Evolutionary conservation across 2,329 filamentous ascomycete genomes (phyloP).

Genomic region (Paraphoma sp.): DNA sequence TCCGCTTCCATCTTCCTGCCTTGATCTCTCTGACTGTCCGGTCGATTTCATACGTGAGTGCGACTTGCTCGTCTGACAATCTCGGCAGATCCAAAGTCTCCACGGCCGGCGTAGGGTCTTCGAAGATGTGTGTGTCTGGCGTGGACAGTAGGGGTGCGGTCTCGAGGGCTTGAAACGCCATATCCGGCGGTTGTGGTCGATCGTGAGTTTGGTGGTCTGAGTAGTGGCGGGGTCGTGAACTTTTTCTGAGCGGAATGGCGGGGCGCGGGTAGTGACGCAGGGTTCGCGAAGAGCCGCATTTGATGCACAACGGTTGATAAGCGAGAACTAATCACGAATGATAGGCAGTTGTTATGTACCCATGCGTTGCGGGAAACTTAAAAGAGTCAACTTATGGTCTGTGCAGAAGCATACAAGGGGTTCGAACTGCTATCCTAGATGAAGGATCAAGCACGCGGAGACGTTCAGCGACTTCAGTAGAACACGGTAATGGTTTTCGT

Average conservation of each 20-base stretch:
- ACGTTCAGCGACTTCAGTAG: too few species aligned
- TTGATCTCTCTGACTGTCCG: constrained; percentile 79
- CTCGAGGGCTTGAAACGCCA: constrained; percentile 35
- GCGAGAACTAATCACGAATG: constrained; percentile 2
- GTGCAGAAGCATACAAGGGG: too few species aligned
- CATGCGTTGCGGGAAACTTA: too few species aligned
- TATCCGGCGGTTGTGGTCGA: constrained; percentile 18
- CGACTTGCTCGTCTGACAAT: constrained; percentile 72
- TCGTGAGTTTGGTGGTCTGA: constrained; percentile 4
- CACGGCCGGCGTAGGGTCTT: constrained; percentile 56
- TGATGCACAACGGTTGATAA: constrained; percentile 1
- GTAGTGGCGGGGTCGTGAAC: constrained; percentile 20
- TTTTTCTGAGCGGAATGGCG: constrained; percentile 19
- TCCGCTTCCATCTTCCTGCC: constrained; percentile 72
- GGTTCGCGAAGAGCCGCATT: constrained; percentile 12
- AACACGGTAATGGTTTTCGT: too few species aligned
- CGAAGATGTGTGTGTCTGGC: constrained; percentile 66
- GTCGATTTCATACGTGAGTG: constrained; percentile 81
- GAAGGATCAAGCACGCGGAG: too few species aligned
- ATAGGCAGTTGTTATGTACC: constrained; percentile 5
- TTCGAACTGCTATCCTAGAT: too few species aligned
- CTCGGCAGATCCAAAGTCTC: constrained; percentile 40
- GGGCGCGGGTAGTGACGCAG: constrained; percentile 15
- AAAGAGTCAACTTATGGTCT: too few species aligned
- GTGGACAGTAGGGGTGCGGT: constrained; percentile 67